A percentile compares a stretch with the other conserved stretches of the same genome.
These are phyloP conservation scores for Pneumocystis sp. DNA, from an alignment of 1,139 yeast species.

Conservation along the genomic window DNA sequence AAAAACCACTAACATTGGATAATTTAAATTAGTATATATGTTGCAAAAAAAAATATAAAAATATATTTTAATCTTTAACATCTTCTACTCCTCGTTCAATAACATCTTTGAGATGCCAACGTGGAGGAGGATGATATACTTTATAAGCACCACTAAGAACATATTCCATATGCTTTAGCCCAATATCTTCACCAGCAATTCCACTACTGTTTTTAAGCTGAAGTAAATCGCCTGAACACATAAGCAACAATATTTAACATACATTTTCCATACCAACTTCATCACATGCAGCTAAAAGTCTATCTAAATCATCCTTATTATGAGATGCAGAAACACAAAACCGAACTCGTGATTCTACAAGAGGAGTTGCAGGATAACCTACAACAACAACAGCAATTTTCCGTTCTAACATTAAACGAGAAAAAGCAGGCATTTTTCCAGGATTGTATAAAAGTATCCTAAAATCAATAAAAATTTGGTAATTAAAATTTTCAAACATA, in stretches of 20 bases:
- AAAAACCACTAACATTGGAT: neutral
- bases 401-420: constrained; percentile 61
- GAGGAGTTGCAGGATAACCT: constrained; percentile 95
- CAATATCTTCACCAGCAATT: constrained; percentile 41
- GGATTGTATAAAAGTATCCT: constrained; percentile 63
- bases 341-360: constrained; percentile 78
- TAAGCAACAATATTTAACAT: neutral
- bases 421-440: constrained; percentile 83
- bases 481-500: neutral
- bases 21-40: neutral
- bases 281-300: constrained; percentile 52
- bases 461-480: neutral
- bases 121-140: constrained; percentile 31
- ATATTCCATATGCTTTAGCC: constrained; percentile 25
- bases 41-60: neutral
- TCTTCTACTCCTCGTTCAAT: constrained; percentile 58
- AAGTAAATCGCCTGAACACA: constrained; percentile 37
- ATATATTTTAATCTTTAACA: constrained; percentile 18
- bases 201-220: constrained; percentile 62
- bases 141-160: constrained; percentile 31
- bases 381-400: constrained; percentile 91
- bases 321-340: constrained; percentile 84
- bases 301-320: constrained; percentile 86
- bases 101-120: constrained; percentile 66
- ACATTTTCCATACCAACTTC: constrained; percentile 36